These are phyloP conservation scores for Aquilaria yunnanensis DNA, from an alignment of 345 rosid genomes.

Conservation along the genomic window DNA sequence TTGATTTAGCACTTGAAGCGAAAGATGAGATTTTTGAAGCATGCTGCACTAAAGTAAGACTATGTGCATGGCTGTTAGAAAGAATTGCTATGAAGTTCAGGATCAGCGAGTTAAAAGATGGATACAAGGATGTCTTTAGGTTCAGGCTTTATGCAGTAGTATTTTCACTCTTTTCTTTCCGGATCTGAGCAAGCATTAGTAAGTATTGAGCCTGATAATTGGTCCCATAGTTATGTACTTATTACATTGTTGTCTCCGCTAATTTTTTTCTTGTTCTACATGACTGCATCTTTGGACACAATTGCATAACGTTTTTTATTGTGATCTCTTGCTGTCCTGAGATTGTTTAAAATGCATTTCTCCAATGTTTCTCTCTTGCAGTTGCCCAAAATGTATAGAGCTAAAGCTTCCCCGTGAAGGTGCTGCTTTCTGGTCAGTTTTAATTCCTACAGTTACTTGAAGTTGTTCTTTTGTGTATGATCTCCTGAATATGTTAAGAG, in stretches of 20 bases:
- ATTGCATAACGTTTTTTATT: background rate
- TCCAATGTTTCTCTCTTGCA: slow-evolving; percentile 17
- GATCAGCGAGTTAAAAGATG: too few relatives aligned
- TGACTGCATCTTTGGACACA: background rate
- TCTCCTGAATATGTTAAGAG: too few relatives aligned
- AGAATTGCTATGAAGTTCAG: too few relatives aligned
- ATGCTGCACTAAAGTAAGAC: too few relatives aligned
- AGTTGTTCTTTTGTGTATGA: background rate
- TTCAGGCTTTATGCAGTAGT: too few relatives aligned
- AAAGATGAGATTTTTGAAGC: too few relatives aligned
- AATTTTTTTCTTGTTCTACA: background rate
- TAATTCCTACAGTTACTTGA: background rate
- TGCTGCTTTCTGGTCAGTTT: slow-evolving; percentile 80
- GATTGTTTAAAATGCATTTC: background rate
- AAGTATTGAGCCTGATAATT: too few relatives aligned
- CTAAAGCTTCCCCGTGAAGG: slow-evolving; percentile 94
- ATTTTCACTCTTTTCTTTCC: too few relatives aligned
- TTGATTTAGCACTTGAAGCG: too few relatives aligned
- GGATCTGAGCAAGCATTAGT: background rate
- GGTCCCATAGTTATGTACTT: background rate
- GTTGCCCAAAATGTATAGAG: slow-evolving; percentile 91
- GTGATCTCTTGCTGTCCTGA: background rate
- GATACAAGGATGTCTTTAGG: too few relatives aligned
- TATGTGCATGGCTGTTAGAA: too few relatives aligned
- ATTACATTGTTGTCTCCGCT: background rate